Evolutionary conservation across 164 flowering plant species (phyloP).

Genomic region (Dillenia turbinata): DNA sequence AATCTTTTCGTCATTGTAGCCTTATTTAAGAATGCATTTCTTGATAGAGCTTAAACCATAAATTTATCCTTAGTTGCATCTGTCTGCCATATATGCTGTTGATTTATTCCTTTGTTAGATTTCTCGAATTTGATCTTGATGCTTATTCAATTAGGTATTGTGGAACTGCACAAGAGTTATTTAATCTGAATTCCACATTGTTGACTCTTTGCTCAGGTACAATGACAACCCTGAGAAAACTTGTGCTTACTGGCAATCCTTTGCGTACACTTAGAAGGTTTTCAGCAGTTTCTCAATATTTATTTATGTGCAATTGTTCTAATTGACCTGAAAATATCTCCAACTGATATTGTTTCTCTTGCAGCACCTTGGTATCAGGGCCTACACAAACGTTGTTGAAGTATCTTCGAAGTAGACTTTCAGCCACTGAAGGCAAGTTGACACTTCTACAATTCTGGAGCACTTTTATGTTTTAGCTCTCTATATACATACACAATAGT

Average conservation of each 20-base stretch:
- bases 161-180: no score
- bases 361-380: slow-evolving; percentile 84
- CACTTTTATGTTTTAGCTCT: no score
- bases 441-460: neutral
- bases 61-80: no score
- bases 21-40: no score
- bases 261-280: slow-evolving; percentile 89
- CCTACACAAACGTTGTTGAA: slow-evolving; percentile 75
- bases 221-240: slow-evolving; percentile 86
- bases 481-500: no score
- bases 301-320: slow-evolving; percentile 1
- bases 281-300: slow-evolving; percentile 11
- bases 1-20: no score
- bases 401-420: slow-evolving; percentile 79
- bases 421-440: slow-evolving; percentile 58
- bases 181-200: no score
- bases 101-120: no score
- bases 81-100: no score
- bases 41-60: no score
- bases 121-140: no score
- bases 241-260: slow-evolving; percentile 87
- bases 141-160: no score
- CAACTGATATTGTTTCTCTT: slow-evolving; percentile 16
- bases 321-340: neutral
- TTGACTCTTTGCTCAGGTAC: slow-evolving; percentile 34